These are phyloP conservation scores for Flaveria robusta DNA, from an alignment of 129 eudicot species.

Conservation along the genomic window DNA sequence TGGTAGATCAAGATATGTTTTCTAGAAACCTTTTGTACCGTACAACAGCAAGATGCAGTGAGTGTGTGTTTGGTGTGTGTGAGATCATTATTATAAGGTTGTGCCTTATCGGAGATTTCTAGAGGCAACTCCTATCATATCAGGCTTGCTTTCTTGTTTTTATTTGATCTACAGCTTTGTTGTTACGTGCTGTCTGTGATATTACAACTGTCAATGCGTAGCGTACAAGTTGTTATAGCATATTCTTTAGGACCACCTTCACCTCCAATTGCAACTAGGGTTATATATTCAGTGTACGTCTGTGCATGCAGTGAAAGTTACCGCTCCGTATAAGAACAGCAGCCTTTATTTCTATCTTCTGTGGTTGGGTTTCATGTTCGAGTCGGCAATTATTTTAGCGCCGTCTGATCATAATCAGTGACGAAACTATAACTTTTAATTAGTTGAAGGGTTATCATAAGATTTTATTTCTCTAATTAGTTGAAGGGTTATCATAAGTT, in stretches of 20 bases:
- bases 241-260: slow-evolving; percentile 30
- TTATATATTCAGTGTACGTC: slow-evolving; percentile 18
- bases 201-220: slow-evolving; percentile 13
- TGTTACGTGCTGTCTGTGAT: slow-evolving; percentile 29
- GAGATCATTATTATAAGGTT: slow-evolving; percentile 21
- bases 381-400: slow-evolving; percentile 18
- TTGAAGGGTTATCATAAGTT: neutral
- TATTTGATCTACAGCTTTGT: slow-evolving; percentile 18
- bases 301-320: slow-evolving; percentile 27
- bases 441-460: too few species aligned
- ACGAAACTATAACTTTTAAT: too few species aligned
- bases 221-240: slow-evolving; percentile 30
- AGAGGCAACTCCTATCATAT: slow-evolving; percentile 35
- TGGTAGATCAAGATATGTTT: slow-evolving; percentile 1
- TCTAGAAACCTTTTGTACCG: slow-evolving; percentile 30
- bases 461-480: neutral
- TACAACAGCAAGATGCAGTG: slow-evolving; percentile 27
- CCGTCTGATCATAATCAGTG: neutral
- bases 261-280: slow-evolving; percentile 39
- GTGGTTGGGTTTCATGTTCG: neutral
- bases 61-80: neutral
- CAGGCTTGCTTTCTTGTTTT: slow-evolving; percentile 19
- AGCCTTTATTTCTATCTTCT: neutral
- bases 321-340: neutral
- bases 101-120: slow-evolving; percentile 39